Conservation (phyloP, 2,329 filamentous ascomycete species). For the Nectriaceae sp. region DNA sequence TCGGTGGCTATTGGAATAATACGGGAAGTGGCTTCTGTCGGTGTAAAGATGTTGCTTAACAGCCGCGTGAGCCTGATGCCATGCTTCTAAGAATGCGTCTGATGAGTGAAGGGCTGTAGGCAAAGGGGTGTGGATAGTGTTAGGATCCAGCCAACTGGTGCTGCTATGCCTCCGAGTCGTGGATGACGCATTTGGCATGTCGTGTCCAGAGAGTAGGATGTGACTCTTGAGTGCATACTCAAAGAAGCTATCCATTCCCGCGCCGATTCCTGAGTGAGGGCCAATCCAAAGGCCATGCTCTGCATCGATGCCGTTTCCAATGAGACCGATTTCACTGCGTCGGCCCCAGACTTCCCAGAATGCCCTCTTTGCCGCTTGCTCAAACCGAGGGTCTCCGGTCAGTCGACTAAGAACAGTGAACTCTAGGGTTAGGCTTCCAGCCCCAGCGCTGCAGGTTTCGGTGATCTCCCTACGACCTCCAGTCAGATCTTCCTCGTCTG, state of each 20-base stretch:
- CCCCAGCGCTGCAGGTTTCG: conserved; percentile 94
- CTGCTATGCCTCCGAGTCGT: conserved; percentile 43
- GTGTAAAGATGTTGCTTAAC: conserved; percentile 93
- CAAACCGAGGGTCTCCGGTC: conserved; percentile 84
- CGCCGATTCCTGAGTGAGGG: conserved; percentile 89
- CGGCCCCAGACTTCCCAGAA: conserved; percentile 98
- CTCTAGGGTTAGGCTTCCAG: conserved; percentile 92
- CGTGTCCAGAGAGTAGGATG: conserved; percentile 80
- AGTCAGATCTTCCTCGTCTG: conserved; percentile 31
- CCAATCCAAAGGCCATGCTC: conserved; percentile 89
- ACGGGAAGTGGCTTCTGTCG: conserved; percentile 74
- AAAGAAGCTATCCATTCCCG: conserved; percentile 97
- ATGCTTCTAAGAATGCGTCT: conserved; percentile 77
- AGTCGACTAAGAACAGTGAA: conserved; percentile 89
- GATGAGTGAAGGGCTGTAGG: conserved; percentile 68
- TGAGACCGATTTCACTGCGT: conserved; percentile 80
- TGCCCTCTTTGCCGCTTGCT: conserved; percentile 83
- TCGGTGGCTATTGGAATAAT: conserved; percentile 89
- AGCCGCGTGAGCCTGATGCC: conserved; percentile 82
- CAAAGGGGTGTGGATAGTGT: conserved; percentile 61
- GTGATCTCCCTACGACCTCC: conserved; percentile 69
- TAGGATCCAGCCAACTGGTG: conserved; percentile 61
- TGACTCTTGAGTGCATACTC: conserved; percentile 97
- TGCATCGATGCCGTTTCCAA: conserved; percentile 90
- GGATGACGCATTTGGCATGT: conserved; percentile 50